Conservation (phyloP, 352 stramenopile species). For the Globisporangium yorkense region DNA sequence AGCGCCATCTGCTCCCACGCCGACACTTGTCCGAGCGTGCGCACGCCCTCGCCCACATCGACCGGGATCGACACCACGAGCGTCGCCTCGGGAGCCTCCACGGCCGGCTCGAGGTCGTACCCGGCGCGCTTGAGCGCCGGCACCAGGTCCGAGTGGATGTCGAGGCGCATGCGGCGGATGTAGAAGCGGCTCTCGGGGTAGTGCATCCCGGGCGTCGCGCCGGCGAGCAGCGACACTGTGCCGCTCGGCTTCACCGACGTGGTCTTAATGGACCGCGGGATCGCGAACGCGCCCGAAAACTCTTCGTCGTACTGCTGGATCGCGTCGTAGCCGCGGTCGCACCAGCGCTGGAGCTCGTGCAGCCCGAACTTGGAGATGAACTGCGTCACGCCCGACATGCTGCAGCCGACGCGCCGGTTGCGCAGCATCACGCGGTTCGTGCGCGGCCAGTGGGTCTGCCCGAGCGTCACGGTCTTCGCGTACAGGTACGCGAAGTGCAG, state of each 20-base stretch:
- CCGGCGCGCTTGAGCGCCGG: conserved; percentile 59
- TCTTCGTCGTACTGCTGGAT: conserved; percentile 69
- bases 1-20: conserved; percentile 92
- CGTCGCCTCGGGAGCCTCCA: conserved; percentile 55
- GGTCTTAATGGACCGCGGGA: conserved; percentile 90
- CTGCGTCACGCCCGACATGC: conserved; percentile 92
- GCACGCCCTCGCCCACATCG: conserved; percentile 81
- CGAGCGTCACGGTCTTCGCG: conserved; percentile 93
- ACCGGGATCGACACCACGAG: conserved; percentile 91
- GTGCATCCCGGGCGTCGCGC: conserved; percentile 91
- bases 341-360: conserved; percentile 84
- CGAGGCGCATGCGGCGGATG: conserved; percentile 86
- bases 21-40: conserved; percentile 77
- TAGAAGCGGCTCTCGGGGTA: conserved; percentile 92
- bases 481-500: conserved; percentile 88
- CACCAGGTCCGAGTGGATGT: conserved; percentile 79
- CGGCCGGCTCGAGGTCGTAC: conserved; percentile 73
- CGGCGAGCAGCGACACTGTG: conserved; percentile 90
- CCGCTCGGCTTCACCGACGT: conserved; percentile 89
- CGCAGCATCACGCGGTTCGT: conserved; percentile 91
- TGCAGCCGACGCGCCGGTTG: conserved; percentile 90
- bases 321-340: conserved; percentile 75
- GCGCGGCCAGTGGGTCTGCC: conserved; percentile 85
- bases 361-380: conserved; percentile 81
- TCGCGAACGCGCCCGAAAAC: conserved; percentile 67